Evolutionary conservation across 2,329 filamentous ascomycete species (phyloP), one percentile per base, ranked within the genome.

Genomic region (Akanthomyces uredinophilus): DNA sequence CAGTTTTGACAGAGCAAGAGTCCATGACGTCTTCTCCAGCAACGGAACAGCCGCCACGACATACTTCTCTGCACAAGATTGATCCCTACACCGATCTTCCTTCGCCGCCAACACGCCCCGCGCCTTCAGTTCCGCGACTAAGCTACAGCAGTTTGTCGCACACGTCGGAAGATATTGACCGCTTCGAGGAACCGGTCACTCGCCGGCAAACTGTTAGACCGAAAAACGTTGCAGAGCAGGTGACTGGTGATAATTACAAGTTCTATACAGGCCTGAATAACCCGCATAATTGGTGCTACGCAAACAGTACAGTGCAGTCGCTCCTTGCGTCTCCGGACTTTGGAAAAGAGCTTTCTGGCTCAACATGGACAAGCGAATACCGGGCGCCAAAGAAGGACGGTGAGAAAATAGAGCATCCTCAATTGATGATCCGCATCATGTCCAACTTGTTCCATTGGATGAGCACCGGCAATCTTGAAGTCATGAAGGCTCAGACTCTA

Each of bases 231-330:
- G 64, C 66, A 20, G 75, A 73, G 55, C 79, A 73, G 78, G 86
- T 68, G 83, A 89, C 67, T 7, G 65, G 66, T 5, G 69, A 72
- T 47, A 65, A 50, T 32, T 52, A 64, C 32, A 72, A 65, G 43
- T 64, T 67, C 44, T 71, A 72, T 44, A 77, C 91, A 13, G 93
- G 94, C 0, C 81, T 97, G 14, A 78, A 86, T 63, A 97, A 97
- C 68, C 90, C 92, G 46, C 85, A 87, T 1, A 88, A 89, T 52
- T 93, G 90, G 66, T 97, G 94, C 72, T 97, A 96, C 71, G 92
- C 95, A 80, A 97, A 96, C 74, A 88, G 91, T n/a, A 88, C 88
- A 0, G 79, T 98, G 29, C 94, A 98, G 74, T 90, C 89, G 64
- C 78, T 97, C 20, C 89, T 90, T 63, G 88, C 87, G 1, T 94